Conservation (phyloP, 805 yeast species). For the Maudiozyma saulgeensis region DNA sequence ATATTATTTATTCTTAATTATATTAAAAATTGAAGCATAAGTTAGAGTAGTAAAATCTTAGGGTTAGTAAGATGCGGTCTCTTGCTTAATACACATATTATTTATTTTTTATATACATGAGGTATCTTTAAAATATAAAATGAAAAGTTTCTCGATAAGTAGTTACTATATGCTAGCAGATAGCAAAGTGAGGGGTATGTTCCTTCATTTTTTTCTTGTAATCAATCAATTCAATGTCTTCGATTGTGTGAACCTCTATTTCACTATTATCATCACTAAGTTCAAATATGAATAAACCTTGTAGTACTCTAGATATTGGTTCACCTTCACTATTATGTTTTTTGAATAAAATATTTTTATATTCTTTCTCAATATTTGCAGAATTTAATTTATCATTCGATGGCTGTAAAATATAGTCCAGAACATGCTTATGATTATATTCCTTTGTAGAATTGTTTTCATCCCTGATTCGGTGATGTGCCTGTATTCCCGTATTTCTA, state of each 20-base stretch:
- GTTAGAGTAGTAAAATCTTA: too few relatives aligned
- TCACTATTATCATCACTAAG: slow-evolving; percentile 44
- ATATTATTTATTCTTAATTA: too few relatives aligned
- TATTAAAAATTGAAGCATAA: too few relatives aligned
- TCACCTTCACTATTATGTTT: slow-evolving; percentile 1
- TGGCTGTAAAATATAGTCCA: slow-evolving; percentile 13
- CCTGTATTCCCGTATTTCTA: background rate
- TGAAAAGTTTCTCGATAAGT: too few relatives aligned
- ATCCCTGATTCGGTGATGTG: background rate
- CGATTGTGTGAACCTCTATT: slow-evolving; percentile 56
- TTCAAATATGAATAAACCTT: slow-evolving; percentile 59
- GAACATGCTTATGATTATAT: slow-evolving; percentile 1
- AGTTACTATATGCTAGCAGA: background rate
- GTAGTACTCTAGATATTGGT: slow-evolving; percentile 3
- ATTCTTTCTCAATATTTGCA: background rate
- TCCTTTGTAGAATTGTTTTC: background rate
- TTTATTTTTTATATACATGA: too few relatives aligned
- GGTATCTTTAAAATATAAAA: too few relatives aligned
- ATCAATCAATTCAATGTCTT: slow-evolving; percentile 53
- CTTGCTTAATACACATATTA: too few relatives aligned
- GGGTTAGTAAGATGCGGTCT: too few relatives aligned
- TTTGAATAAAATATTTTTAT: background rate
- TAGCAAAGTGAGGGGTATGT: background rate
- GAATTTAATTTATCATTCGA: slow-evolving; percentile 6
- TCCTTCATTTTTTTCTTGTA: slow-evolving; percentile 22